Evolutionary conservation across 2,329 filamentous ascomycete genomes (phyloP), one percentile per base, ranked within the genome.

Genomic region (Sporothrix mexicana): DNA sequence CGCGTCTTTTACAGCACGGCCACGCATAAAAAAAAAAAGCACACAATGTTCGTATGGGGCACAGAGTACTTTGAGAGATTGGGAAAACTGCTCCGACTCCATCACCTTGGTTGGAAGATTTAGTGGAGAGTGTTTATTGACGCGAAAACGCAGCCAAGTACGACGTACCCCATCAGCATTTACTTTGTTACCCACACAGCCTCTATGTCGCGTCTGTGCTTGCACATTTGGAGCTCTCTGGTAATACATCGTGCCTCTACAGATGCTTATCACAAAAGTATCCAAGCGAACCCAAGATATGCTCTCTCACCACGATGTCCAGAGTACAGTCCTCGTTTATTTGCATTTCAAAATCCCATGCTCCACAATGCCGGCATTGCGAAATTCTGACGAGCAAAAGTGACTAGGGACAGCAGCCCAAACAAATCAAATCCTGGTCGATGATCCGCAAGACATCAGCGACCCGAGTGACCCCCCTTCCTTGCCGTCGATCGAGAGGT

Each of bases 301-400:
- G 41, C 20, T 47, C 25, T 47, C n/a, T 47, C 41, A 64, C 12
- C 8, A 64, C 7, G 61, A 64, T 7, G 10, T 47, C 23, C 17
- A 20, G 10, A 43, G 41, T 47, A 43, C 17, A 17, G n/a, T 20
- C 61, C 23, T 43, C 41, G 20, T 25, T 47, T 9, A 47, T 45
- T 47, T 10, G 61, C 53, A 43, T 43, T 67, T 61, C 55, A 30
- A 55, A 30, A 30, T 70, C 36, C 61, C 61, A 47, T 47, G 10
- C 70, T 72, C 36, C 70, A 72, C 70, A 51, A 13, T 41, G 15
- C 67, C 61, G 72, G 72, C 72, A 73, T 55, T 70, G 72, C 68
- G 23, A 73, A 17, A 73, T 62, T 64, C 36, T 43, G 55, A 69
- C 67, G 67, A 70, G 67, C 72, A 49, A 25, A 12, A 61, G 43